Evolutionary conservation across 257 asterid species (phyloP).

Genomic region (Fraxinus americana): DNA sequence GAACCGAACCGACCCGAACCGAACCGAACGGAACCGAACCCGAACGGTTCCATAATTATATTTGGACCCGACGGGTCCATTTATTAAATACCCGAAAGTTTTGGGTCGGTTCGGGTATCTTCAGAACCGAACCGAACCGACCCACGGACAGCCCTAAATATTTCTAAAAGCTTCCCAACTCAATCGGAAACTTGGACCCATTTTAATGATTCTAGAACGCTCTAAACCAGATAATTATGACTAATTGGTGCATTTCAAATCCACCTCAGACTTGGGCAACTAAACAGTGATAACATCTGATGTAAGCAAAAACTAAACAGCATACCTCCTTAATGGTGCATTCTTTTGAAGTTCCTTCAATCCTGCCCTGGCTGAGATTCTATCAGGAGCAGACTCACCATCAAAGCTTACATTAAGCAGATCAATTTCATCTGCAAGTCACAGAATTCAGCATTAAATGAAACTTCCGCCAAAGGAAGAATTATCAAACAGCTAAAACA

Average conservation of each 20-base stretch:
- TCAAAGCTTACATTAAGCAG: constrained; percentile 96
- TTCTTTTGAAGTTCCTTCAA: constrained; percentile 76
- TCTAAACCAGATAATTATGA: background rate
- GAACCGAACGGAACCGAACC: too few species aligned
- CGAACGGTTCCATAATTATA: too few species aligned
- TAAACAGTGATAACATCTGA: constrained; percentile 13
- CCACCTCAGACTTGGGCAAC: background rate
- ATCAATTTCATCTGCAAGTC: constrained; percentile 76
- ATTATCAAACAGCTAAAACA: background rate
- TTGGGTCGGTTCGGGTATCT: too few species aligned
- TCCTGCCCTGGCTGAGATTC: constrained; percentile 87
- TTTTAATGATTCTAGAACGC: background rate
- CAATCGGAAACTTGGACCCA: constrained; percentile 5
- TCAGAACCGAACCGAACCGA: too few species aligned
- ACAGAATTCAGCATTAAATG: constrained; percentile 23
- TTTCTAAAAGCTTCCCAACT: constrained; percentile 11
- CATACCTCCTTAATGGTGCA: constrained; percentile 78
- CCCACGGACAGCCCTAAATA: too few species aligned
- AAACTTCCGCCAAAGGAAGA: constrained; percentile 6
- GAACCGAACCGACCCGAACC: too few species aligned
- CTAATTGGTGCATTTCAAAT: background rate
- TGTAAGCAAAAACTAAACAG: constrained; percentile 14
- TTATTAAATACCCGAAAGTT: too few species aligned
- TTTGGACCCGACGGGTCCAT: too few species aligned
- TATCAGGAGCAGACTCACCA: constrained; percentile 87